Conservation (phyloP, 371 early-diverging fungal genomes). For the Agmasoma carcini region DNA sequence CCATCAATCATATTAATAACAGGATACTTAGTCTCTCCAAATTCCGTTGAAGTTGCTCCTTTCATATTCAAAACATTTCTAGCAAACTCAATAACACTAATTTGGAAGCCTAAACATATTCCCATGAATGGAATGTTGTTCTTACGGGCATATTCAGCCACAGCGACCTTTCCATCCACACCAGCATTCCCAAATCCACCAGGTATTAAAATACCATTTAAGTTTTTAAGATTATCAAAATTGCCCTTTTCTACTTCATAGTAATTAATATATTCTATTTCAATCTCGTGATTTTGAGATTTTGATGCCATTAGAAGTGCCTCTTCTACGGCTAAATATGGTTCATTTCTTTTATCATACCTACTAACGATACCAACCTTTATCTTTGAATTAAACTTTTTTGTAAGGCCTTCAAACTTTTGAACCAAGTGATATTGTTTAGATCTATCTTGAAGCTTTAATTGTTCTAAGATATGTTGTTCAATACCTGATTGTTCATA, state of each 20-base stretch:
- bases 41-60: constrained; percentile 52
- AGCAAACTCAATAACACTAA: constrained; percentile 89
- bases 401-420: constrained; percentile 57
- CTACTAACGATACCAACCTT: constrained; percentile 85
- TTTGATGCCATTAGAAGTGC: constrained; percentile 72
- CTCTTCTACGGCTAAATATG: constrained; percentile 85
- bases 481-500: no score
- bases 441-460: constrained; percentile 85
- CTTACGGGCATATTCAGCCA: constrained; percentile 90
- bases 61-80: constrained; percentile 72
- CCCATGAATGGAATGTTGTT: constrained; percentile 90
- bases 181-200: constrained; percentile 96
- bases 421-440: constrained; percentile 73
- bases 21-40: constrained; percentile 59
- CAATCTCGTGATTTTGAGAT: constrained; percentile 58
- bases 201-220: constrained; percentile 83
- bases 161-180: constrained; percentile 81
- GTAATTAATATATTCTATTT: constrained; percentile 72
- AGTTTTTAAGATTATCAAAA: constrained; percentile 41
- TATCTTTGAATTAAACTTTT: constrained; percentile 51
- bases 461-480: no score
- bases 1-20: constrained; percentile 82
- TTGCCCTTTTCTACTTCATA: constrained; percentile 64
- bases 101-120: constrained; percentile 93
- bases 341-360: constrained; percentile 77